Evolutionary conservation across 108 stramenopile species (phyloP), one percentile per base, ranked within the genome.

Genomic region (Cyclostephanos tholiformis): DNA sequence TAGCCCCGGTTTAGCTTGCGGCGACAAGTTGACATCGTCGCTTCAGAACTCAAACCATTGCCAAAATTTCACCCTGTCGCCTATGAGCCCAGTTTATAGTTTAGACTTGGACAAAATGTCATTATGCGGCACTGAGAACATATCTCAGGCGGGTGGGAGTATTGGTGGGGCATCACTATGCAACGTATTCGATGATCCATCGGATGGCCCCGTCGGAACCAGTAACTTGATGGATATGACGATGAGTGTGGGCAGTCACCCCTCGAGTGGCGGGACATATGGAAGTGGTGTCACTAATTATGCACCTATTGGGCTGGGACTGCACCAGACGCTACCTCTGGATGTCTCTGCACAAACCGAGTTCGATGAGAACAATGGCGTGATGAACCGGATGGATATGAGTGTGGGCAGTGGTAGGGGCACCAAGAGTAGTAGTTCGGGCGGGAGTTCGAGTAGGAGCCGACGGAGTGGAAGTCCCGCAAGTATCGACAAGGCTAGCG

Each of bases 101-200:
- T 56, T 78, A 22, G 77, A 78, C 36, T 51, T 78, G 22, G 77
- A 78, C 19, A 78, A 67, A 62, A 78, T 78, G 77, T 71, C 70
- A 5, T 60, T 79, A 5, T 67, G 72, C 55, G 79, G 72, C 39
- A 79, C 79, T 0, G 79, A 79, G 23, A 79, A 72, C 61, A 67
- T 79, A 22, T 79, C 79, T 11, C 71, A 63, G 27, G 55, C 55
- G 7, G 79, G 53, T 26, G 79, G 74, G 12, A 69, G 68, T 36
- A 63, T 84, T 50, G 85, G 85, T 20, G 82, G 75, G 11, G 80
- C 71, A 9, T 86, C 87, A 12, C 71, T 86, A 38, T 71, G 73
- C 48, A 82, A 88, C 60, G 71, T 88, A 35, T 88, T 88, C 70
- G 85, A 82, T 36, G 73, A 84, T 43, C 67, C 80, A 26, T 63